Evolutionary conservation across 768 basidiomycete species (phyloP).

Genomic region (Myochromella boudieri): DNA sequence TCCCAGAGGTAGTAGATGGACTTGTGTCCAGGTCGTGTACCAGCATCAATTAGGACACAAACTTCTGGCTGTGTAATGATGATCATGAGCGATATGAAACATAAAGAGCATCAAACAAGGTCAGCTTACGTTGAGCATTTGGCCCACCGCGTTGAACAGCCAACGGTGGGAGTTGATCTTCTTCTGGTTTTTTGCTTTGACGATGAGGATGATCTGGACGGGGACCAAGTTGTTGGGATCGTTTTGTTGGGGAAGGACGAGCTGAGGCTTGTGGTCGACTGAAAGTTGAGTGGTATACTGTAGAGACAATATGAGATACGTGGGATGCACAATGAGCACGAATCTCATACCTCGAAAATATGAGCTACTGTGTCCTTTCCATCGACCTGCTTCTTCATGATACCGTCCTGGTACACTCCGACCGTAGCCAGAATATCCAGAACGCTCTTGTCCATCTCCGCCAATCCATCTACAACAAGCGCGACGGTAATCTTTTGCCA

Average conservation of each 20-base stretch:
- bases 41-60: conserved; percentile 92
- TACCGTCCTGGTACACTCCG: conserved; percentile 91
- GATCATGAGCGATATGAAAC: neutral
- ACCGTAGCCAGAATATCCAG: conserved; percentile 86
- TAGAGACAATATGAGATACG: no score
- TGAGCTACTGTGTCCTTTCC: conserved; percentile 89
- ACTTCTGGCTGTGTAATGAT: conserved; percentile 70
- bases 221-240: conserved; percentile 92
- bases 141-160: conserved; percentile 92
- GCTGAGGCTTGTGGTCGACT: conserved; percentile 85
- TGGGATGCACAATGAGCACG: neutral
- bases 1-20: conserved; percentile 96
- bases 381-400: conserved; percentile 92
- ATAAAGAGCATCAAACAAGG: conserved; percentile 4
- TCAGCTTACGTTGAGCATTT: conserved; percentile 59
- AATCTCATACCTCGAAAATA: conserved; percentile 79
- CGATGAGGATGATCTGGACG: conserved; percentile 85
- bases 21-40: conserved; percentile 95
- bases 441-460: conserved; percentile 93
- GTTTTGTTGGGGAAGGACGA: conserved; percentile 85
- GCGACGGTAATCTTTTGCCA: conserved; percentile 94
- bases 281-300: conserved; percentile 97
- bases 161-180: conserved; percentile 96
- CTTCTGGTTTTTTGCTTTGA: conserved; percentile 96
- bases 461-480: conserved; percentile 89